These are phyloP conservation scores for Tetradesmus lagerheimii DNA, from an alignment of 139 green algal genomes.

Conservation along the genomic window DNA sequence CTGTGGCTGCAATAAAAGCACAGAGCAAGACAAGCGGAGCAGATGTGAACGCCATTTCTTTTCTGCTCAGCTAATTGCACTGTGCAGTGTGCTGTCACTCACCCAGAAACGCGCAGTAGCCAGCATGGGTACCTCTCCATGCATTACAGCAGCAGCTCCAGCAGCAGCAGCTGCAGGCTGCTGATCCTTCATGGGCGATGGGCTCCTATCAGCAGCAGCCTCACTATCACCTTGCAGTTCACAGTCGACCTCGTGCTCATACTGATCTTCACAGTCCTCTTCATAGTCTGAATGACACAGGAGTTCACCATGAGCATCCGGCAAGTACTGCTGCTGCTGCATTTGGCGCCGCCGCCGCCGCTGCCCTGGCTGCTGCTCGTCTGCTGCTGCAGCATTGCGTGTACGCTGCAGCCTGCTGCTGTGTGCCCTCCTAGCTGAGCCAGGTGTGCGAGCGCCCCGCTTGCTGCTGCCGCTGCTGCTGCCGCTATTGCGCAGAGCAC, in stretches of 20 bases:
- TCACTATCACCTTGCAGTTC: neutral
- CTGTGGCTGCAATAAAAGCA: too few relatives aligned
- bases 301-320: neutral
- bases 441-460: neutral
- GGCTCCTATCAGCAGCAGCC: neutral
- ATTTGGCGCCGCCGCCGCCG: neutral
- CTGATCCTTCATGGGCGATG: neutral
- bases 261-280: neutral
- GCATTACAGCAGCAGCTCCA: neutral
- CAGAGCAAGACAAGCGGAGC: too few relatives aligned
- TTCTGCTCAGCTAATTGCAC: too few relatives aligned
- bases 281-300: neutral
- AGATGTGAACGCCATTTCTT: too few relatives aligned
- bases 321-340: slow-evolving; percentile 5
- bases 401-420: neutral
- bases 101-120: neutral
- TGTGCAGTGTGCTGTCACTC: neutral
- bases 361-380: neutral
- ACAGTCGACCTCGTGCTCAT: neutral
- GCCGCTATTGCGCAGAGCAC: neutral
- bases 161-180: neutral
- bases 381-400: neutral
- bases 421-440: neutral
- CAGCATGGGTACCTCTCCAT: neutral
- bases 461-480: slow-evolving; percentile 12